phyloP scores from a whole-genome alignment of 2,329 filamentous ascomycete genomes.

The Chrysosporium keratinophilum region DNA sequence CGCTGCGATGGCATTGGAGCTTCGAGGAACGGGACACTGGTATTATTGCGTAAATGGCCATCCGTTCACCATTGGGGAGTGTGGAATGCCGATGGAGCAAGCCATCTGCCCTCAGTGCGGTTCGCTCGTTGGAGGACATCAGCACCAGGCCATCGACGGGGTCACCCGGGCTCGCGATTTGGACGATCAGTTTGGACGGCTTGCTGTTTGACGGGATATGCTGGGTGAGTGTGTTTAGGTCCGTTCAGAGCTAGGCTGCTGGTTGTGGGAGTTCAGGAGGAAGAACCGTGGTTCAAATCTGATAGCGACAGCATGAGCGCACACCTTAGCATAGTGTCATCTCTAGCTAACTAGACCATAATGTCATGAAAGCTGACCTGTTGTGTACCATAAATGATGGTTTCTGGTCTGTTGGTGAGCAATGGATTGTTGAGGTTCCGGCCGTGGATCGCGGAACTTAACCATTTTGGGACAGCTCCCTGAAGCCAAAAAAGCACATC shows the following conservation, averaged over 20 bases:
- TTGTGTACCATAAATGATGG: neutral
- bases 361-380: neutral
- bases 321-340: neutral
- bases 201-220: neutral
- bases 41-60: constrained; percentile 35
- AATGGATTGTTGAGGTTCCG: too few species aligned
- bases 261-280: too few species aligned
- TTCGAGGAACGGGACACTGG: constrained; percentile 39
- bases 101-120: constrained; percentile 55
- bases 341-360: neutral
- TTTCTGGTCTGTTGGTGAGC: too few species aligned
- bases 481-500: neutral
- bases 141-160: constrained; percentile 43
- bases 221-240: too few species aligned
- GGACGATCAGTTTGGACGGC: constrained; percentile 6
- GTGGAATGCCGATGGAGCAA: constrained; percentile 54
- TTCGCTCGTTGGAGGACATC: constrained; percentile 45
- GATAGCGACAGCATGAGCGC: neutral
- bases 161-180: constrained; percentile 29
- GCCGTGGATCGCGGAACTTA: neutral
- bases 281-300: neutral
- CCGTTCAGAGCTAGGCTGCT: too few species aligned
- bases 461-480: neutral
- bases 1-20: constrained; percentile 43
- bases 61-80: constrained; percentile 54